These are phyloP conservation scores for Chaetoceros tenuissimus DNA, from an alignment of 108 stramenopile species.

Conservation along the genomic window DNA sequence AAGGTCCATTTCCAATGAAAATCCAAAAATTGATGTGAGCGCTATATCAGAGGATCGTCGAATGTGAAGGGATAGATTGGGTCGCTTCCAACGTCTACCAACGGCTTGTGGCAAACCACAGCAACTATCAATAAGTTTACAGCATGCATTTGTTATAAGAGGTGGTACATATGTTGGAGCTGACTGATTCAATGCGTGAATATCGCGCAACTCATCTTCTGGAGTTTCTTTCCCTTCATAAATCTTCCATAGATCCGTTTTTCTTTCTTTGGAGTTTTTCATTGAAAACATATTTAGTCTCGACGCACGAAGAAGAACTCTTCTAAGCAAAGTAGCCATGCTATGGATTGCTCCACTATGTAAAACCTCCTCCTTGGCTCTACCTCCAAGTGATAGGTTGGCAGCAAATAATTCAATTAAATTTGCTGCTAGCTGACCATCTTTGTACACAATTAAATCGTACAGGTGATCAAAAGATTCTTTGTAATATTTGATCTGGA, in stretches of 20 bases:
- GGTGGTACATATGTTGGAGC: constrained; percentile 31
- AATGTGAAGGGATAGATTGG: constrained; percentile 25
- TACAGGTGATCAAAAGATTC: constrained; percentile 49
- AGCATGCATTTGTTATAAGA: constrained; percentile 32
- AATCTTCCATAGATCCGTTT: not conserved
- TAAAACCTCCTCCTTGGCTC: constrained; percentile 65
- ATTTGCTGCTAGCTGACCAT: constrained; percentile 37
- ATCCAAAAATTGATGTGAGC: constrained; percentile 60
- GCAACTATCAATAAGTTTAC: constrained; percentile 46
- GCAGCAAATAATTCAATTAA: constrained; percentile 43
- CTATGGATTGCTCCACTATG: constrained; percentile 68
- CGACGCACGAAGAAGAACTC: constrained; percentile 54
- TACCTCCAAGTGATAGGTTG: constrained; percentile 49
- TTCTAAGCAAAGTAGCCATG: constrained; percentile 43
- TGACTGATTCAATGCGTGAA: constrained; percentile 29
- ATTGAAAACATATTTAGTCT: constrained; percentile 22
- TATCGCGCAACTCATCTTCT: constrained; percentile 18
- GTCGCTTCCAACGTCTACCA: constrained; percentile 13
- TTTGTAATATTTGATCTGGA: constrained; percentile 32
- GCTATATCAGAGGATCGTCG: constrained; percentile 71
- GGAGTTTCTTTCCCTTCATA: not conserved
- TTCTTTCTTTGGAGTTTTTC: not conserved
- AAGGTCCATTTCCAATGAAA: constrained; percentile 74
- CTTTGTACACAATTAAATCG: constrained; percentile 35
- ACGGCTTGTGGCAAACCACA: constrained; percentile 36